Conservation (phyloP, 1,139 yeast genomes). For the Suhomyces anneliseae region DNA sequence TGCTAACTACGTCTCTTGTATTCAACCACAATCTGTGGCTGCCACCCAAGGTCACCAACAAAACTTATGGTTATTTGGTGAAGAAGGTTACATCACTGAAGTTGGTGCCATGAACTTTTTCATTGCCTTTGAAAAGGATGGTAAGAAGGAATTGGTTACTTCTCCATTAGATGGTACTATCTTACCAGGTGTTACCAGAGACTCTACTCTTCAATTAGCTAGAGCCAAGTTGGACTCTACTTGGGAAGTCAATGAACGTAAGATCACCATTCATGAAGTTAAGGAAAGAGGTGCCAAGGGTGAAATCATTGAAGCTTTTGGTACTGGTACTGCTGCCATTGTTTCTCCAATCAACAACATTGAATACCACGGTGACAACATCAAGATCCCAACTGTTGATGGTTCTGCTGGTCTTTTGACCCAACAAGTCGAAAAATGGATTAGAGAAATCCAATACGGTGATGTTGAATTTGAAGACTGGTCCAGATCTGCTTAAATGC, state of each 20-base stretch:
- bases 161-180: constrained; percentile 98
- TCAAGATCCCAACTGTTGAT: constrained; percentile 29
- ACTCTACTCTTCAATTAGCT: constrained; percentile 75
- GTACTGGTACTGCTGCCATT: constrained; percentile 45
- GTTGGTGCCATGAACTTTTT: constrained; percentile 98
- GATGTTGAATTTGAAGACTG: constrained; percentile 19
- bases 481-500: constrained; percentile 14
- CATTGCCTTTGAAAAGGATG: constrained; percentile 74
- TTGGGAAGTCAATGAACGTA: constrained; percentile 50
- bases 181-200: constrained; percentile 95
- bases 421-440: constrained; percentile 25
- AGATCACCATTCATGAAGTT: constrained; percentile 37
- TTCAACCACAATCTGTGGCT: constrained; percentile 85
- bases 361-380: constrained; percentile 32
- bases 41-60: constrained; percentile 89
- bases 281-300: constrained; percentile 33
- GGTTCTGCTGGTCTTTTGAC: constrained; percentile 27
- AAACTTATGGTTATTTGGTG: constrained; percentile 94
- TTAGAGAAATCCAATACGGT: constrained; percentile 38
- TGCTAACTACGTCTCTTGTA: constrained; percentile 96
- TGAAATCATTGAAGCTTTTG: constrained; percentile 42
- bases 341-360: constrained; percentile 38
- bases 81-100: constrained; percentile 86
- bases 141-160: constrained; percentile 89
- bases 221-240: constrained; percentile 70